Base-by-base conservation (phyloP, 1,284 basidiomycete species). In the Ustilago trichophora region DNA sequence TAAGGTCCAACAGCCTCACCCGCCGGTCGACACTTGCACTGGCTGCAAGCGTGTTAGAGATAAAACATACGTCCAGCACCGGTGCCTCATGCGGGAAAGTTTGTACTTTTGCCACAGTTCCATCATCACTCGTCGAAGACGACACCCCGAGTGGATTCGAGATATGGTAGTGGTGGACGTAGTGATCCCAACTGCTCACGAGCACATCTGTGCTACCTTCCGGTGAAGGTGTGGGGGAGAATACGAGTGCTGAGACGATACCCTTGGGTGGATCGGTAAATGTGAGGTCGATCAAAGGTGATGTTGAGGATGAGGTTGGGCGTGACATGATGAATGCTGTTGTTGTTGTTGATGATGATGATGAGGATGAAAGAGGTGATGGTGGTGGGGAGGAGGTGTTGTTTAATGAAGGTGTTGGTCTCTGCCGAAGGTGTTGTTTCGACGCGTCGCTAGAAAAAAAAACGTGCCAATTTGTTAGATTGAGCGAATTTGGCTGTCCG, bases 61-160 rank as follows among this genome's bases (percentile, higher is more conserved):
- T 63, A 52, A 73, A 81, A 34, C 75, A 76, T 1, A 74, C 72
- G n/a, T 81, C 78, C 0, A 81, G 59, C 6, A 80, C 78, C 0
- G 79, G 63, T 1, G 78, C 79, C 10, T 75, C 72, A 38, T 80
- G 78, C 34, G 54, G 18, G 16, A 79, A 79, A 3, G 50, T 68
- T 25, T 73, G 75, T 11, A 79, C 29, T 15, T 72, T 54, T 1
- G 13, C 37, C 1, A 58, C 41, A 0, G 44, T 35, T 13, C 41
- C 34, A 7, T 52, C 21, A 10, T 44, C 50, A 3, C 38, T 12
- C 8, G 27, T 21, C 16, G 31, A 33, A 16, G 44, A 4, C 0
- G 37, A 51, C 7, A 22, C 35, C 3, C 0, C 36, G 33, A 5
- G 40, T 50, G 25, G 40, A 76, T 45, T 26, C 57, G 50, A 38